These are phyloP conservation scores for Ceratocystis variospora DNA, from an alignment of 2,329 filamentous ascomycete genomes.

Conservation along the genomic window DNA sequence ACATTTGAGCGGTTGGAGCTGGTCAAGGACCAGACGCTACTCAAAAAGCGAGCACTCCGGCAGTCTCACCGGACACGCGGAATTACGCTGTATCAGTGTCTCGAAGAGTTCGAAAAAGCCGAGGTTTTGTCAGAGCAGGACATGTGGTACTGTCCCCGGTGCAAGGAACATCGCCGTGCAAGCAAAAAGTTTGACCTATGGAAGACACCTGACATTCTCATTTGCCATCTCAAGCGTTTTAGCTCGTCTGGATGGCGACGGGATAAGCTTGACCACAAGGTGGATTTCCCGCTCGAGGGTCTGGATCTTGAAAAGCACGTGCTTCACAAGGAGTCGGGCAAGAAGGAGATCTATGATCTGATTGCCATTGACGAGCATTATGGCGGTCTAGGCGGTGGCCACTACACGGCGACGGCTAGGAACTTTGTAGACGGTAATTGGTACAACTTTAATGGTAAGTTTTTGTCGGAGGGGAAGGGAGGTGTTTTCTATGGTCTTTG, in stretches of 20 bases:
- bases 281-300: slow-evolving; percentile 82
- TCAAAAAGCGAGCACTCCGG: slow-evolving; percentile 48
- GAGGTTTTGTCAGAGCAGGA: slow-evolving; percentile 91
- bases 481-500: neutral
- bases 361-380: slow-evolving; percentile 95
- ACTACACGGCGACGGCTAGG: slow-evolving; percentile 89
- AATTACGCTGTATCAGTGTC: slow-evolving; percentile 74
- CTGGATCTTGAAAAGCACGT: slow-evolving; percentile 72
- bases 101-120: slow-evolving; percentile 87
- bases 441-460: slow-evolving; percentile 93
- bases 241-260: slow-evolving; percentile 68
- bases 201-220: slow-evolving; percentile 89
- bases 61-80: slow-evolving; percentile 45
- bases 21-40: slow-evolving; percentile 50
- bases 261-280: slow-evolving; percentile 80
- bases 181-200: slow-evolving; percentile 96
- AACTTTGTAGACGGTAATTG: slow-evolving; percentile 81
- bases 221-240: slow-evolving; percentile 92
- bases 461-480: neutral
- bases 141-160: slow-evolving; percentile 93
- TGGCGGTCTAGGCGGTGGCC: slow-evolving; percentile 81
- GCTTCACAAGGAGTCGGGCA: slow-evolving; percentile 64
- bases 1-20: slow-evolving; percentile 42
- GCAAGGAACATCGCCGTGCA: slow-evolving; percentile 83
- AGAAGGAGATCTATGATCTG: slow-evolving; percentile 76